phyloP scores from a whole-genome alignment of 306 rosid species.

The Cucurbita argyrosperma region DNA sequence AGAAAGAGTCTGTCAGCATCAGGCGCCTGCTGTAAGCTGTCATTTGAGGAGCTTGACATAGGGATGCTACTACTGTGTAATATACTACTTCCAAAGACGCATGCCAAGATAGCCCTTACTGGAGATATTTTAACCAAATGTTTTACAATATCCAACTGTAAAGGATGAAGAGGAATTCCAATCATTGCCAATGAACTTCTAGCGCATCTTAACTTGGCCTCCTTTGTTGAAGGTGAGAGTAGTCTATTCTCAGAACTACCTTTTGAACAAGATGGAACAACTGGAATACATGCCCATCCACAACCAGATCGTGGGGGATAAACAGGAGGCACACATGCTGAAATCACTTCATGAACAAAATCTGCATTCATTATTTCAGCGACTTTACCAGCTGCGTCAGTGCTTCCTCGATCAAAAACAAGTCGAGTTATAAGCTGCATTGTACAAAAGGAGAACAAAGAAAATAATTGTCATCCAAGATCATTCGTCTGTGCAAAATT shows the following conservation, averaged over 20 bases:
- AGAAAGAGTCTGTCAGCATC: conserved; percentile 76
- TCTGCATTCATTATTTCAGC: conserved; percentile 95
- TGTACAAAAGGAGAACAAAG: conserved; percentile 12
- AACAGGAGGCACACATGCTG: conserved; percentile 95
- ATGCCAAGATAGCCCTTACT: conserved; percentile 89
- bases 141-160: conserved; percentile 80
- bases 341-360: conserved; percentile 92
- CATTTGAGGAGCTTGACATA: conserved; percentile 63
- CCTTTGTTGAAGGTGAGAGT: conserved; percentile 69
- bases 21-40: conserved; percentile 56
- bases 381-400: conserved; percentile 90
- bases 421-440: conserved; percentile 87
- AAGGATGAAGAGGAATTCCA: conserved; percentile 77
- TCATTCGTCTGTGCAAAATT: background rate
- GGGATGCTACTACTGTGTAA: conserved; percentile 60
- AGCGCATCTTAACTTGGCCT: conserved; percentile 67
- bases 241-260: conserved; percentile 66
- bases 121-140: conserved; percentile 95
- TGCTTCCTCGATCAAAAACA: conserved; percentile 92
- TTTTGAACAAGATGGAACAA: conserved; percentile 55
- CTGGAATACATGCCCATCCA: conserved; percentile 98
- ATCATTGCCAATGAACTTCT: conserved; percentile 56
- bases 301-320: conserved; percentile 87
- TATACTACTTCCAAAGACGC: conserved; percentile 91
- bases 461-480: conserved; percentile 5